These are phyloP conservation scores for Spiraea crenata DNA, from an alignment of 331 rosid genomes.

Conservation along the genomic window DNA sequence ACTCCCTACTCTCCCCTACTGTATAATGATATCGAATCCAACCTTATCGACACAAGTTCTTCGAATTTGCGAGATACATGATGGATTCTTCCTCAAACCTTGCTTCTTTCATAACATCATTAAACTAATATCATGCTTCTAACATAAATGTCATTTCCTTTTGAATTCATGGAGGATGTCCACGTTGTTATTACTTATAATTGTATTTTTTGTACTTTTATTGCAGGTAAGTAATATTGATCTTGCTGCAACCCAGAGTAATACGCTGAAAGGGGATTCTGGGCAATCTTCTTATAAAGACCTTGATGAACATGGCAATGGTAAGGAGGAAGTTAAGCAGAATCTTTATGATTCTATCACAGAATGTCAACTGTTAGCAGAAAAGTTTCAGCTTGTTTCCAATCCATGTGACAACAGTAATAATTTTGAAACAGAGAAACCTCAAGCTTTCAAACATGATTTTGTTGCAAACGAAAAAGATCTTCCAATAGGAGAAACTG, in stretches of 20 bases:
- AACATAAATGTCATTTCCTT: background rate
- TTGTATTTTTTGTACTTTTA: conserved; percentile 1
- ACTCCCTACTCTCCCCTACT: background rate
- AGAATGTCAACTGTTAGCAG: conserved; percentile 25
- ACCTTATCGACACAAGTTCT: background rate
- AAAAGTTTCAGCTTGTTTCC: conserved; percentile 31
- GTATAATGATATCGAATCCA: background rate
- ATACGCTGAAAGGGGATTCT: conserved; percentile 1
- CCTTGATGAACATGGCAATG: conserved; percentile 26
- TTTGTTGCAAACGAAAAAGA: conserved; percentile 26
- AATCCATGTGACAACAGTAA: conserved; percentile 25
- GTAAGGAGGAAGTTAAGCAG: conserved; percentile 21
- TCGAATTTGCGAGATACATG: background rate
- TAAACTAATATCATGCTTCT: background rate
- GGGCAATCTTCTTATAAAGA: conserved; percentile 22
- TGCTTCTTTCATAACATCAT: background rate
- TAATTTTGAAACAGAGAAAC: conserved; percentile 22
- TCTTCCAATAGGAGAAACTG: conserved; percentile 6
- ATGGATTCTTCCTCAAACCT: background rate
- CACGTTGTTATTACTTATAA: background rate
- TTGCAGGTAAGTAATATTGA: conserved; percentile 34
- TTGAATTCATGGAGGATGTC: background rate
- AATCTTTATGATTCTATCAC: conserved; percentile 29
- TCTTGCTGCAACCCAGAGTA: conserved; percentile 21
- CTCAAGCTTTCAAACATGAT: conserved; percentile 25